These are phyloP conservation scores for Tieghemiomyces parasiticus DNA, from an alignment of 192 early-diverging fungal species.

Conservation along the genomic window DNA sequence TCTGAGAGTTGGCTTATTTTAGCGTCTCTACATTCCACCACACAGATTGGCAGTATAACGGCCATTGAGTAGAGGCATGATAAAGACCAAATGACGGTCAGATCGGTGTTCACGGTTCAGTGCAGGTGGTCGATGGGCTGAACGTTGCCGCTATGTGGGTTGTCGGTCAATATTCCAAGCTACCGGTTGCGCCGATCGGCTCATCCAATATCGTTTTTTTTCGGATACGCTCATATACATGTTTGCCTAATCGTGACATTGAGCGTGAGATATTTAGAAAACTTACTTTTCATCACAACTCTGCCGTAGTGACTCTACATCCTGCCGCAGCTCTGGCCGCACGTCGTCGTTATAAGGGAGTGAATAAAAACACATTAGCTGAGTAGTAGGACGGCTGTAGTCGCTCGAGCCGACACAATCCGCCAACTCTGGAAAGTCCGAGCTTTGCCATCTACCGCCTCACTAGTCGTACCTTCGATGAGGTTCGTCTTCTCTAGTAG, in stretches of 20 bases:
- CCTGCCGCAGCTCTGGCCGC: background rate
- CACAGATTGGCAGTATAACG: background rate
- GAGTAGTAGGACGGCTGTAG: background rate
- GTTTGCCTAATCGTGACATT: background rate
- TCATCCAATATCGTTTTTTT: background rate
- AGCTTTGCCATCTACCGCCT: too few relatives aligned
- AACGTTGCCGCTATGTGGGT: background rate
- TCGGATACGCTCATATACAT: background rate
- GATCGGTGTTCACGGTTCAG: background rate
- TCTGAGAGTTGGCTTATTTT: background rate
- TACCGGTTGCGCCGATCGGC: background rate
- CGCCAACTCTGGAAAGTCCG: too few relatives aligned
- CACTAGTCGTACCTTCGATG: too few relatives aligned
- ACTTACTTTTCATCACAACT: constrained; percentile 1
- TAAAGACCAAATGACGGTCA: too few relatives aligned
- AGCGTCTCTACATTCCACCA: background rate
- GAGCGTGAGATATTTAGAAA: too few relatives aligned
- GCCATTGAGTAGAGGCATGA: background rate
- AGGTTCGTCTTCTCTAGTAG: too few relatives aligned
- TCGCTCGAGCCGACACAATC: too few relatives aligned
- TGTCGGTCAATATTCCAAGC: background rate
- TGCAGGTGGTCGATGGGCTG: background rate
- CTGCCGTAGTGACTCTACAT: background rate
- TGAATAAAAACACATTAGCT: background rate
- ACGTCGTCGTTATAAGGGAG: background rate